phyloP scores from a whole-genome alignment of 2,329 filamentous ascomycete genomes.

The Lomentospora prolificans region DNA sequence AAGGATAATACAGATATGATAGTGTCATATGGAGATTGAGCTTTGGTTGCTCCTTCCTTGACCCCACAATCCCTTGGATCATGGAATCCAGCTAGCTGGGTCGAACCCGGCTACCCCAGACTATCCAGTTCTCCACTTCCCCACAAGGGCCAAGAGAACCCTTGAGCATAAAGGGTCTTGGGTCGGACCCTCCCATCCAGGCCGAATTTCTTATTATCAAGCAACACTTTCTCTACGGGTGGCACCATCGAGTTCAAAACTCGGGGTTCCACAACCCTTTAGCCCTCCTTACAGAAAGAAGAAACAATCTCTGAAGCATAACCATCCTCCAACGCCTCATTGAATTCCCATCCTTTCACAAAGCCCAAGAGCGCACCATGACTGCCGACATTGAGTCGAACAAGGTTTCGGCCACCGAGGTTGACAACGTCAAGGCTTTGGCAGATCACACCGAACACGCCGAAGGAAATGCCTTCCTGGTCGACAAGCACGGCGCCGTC shows the following conservation, averaged over 20 bases:
- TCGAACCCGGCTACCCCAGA: neutral
- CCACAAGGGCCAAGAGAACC: neutral
- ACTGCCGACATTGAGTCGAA: neutral
- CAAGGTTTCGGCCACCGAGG: neutral
- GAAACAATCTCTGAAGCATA: neutral
- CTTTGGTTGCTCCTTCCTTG: neutral
- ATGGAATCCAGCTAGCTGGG: neutral
- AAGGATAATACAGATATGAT: too few relatives aligned
- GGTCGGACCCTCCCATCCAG: neutral
- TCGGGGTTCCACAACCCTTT: neutral
- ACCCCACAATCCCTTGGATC: neutral
- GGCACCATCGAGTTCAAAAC: neutral
- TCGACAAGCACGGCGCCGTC: constrained; percentile 12
- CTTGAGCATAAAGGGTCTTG: neutral
- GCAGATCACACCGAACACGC: constrained; percentile 1
- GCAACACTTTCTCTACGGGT: neutral
- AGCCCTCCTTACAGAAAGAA: neutral
- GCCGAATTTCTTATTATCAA: neutral
- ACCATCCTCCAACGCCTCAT: neutral
- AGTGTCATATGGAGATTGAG: too few relatives aligned
- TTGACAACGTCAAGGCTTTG: neutral
- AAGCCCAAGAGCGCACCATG: neutral
- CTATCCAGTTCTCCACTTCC: neutral
- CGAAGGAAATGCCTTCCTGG: constrained; percentile 10
- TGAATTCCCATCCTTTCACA: neutral